Percentiles rank a stretch among this genome's conserved stretches.
Evolutionary conservation across 805 yeast species (phyloP).

Genomic region (Myxozyma melibiosi): DNA sequence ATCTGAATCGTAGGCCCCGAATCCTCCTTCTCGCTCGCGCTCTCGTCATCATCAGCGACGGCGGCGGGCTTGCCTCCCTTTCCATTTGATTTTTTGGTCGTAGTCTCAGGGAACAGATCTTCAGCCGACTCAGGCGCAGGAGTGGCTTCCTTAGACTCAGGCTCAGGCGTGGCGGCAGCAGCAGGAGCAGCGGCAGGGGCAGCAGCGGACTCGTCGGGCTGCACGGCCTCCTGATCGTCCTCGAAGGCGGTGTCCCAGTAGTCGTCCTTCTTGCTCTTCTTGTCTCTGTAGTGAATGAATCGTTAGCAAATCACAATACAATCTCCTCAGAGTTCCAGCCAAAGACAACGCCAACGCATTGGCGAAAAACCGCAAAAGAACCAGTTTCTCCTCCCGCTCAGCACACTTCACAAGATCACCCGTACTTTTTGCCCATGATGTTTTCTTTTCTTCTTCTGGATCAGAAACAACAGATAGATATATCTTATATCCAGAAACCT

Average conservation of each 20-base stretch:
- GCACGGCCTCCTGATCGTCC: slow-evolving; percentile 31
- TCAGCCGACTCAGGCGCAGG: slow-evolving; percentile 1
- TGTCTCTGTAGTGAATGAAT: slow-evolving; percentile 26
- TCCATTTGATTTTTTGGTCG: slow-evolving; percentile 1
- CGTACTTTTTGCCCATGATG: no score
- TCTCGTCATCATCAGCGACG: slow-evolving; percentile 45
- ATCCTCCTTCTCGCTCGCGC: slow-evolving; percentile 58
- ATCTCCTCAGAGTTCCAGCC: no score
- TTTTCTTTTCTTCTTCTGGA: no score
- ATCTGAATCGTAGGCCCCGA: slow-evolving; percentile 61
- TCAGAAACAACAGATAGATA: no score
- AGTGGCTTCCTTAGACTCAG: neutral
- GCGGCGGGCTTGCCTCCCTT: slow-evolving; percentile 29
- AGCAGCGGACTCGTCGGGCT: slow-evolving; percentile 3
- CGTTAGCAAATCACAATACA: neutral
- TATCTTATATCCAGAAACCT: no score
- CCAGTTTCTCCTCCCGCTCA: no score
- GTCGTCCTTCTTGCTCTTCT: slow-evolving; percentile 36
- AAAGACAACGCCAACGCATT: no score
- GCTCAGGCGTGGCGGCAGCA: slow-evolving; percentile 33
- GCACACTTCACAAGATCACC: no score
- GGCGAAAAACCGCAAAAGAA: no score
- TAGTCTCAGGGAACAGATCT: slow-evolving; percentile 4
- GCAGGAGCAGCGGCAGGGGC: slow-evolving; percentile 4
- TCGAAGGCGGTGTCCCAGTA: slow-evolving; percentile 37